These are phyloP conservation scores for Boletus insuetus DNA, from an alignment of 768 basidiomycete genomes.

Conservation along the genomic window DNA sequence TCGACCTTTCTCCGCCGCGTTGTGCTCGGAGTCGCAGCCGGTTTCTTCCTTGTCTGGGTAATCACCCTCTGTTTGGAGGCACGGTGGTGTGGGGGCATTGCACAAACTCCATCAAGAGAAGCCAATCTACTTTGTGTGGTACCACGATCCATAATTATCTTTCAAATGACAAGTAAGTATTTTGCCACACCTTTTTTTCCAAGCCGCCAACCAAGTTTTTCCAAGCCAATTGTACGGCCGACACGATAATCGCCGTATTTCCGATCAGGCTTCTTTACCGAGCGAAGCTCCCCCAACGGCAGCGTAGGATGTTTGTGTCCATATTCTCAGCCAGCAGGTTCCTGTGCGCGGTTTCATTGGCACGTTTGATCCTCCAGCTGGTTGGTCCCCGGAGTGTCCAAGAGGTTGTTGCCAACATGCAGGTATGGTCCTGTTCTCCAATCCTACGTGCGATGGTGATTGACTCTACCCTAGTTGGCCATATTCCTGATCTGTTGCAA, in stretches of 20 bases:
- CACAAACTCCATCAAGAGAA: not conserved
- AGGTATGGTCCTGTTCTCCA: not conserved
- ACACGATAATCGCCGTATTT: not conserved
- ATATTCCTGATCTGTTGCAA: slow-evolving; percentile 11
- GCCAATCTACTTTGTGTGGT: not conserved
- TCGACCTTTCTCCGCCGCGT: not conserved
- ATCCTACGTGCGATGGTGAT: not conserved
- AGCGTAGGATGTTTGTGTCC: slow-evolving; percentile 17
- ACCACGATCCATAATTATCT: slow-evolving; percentile 2
- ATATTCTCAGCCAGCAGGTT: slow-evolving; percentile 12
- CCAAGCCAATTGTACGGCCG: not conserved
- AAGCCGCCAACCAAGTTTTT: too few species aligned
- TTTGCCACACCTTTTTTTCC: not conserved
- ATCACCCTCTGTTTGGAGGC: slow-evolving; percentile 2
- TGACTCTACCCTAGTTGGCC: not conserved
- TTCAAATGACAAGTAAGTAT: slow-evolving; percentile 4
- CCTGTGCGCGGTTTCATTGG: slow-evolving; percentile 3
- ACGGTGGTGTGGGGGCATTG: slow-evolving; percentile 6
- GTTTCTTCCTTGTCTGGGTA: slow-evolving; percentile 2
- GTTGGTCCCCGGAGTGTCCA: not conserved
- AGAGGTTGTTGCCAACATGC: not conserved
- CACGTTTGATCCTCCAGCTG: not conserved
- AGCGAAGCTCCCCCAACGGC: slow-evolving; percentile 11
- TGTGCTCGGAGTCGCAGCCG: not conserved
- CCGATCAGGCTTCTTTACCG: slow-evolving; percentile 16